A percentile compares a stretch with the other conserved stretches of the same genome.
Evolutionary conservation across 2,329 filamentous ascomycete species (phyloP).

Genomic region (Colletotrichum paranaense): DNA sequence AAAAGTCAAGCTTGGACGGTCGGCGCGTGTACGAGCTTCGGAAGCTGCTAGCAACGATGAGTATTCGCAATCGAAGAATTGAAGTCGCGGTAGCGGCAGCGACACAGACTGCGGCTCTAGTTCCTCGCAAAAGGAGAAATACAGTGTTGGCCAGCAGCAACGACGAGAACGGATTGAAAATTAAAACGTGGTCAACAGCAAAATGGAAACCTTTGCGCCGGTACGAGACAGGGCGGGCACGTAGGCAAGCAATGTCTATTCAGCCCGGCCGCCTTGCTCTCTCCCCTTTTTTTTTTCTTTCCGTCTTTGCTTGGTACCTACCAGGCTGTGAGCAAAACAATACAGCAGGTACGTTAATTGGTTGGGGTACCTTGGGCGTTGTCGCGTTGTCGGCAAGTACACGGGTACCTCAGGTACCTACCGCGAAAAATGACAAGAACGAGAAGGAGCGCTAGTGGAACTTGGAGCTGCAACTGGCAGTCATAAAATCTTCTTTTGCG

Average conservation of each 20-base stretch:
- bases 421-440: background rate
- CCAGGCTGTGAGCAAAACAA: background rate
- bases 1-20: constrained; percentile 23
- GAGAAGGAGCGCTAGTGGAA: background rate
- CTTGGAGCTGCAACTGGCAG: background rate
- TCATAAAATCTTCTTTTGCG: background rate
- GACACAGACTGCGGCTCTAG: background rate
- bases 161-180: background rate
- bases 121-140: background rate
- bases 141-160: background rate
- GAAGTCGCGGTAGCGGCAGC: background rate
- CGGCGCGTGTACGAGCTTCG: background rate
- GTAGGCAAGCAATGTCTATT: background rate
- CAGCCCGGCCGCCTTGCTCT: background rate
- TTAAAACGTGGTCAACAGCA: background rate
- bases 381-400: background rate
- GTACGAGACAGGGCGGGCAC: background rate
- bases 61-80: background rate
- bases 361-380: background rate
- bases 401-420: background rate
- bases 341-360: background rate
- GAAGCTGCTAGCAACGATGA: background rate
- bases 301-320: background rate
- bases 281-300: background rate
- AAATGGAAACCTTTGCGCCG: background rate